phyloP scores from a whole-genome alignment of 352 stramenopile genomes.

The Thraustochytrium striatum region DNA sequence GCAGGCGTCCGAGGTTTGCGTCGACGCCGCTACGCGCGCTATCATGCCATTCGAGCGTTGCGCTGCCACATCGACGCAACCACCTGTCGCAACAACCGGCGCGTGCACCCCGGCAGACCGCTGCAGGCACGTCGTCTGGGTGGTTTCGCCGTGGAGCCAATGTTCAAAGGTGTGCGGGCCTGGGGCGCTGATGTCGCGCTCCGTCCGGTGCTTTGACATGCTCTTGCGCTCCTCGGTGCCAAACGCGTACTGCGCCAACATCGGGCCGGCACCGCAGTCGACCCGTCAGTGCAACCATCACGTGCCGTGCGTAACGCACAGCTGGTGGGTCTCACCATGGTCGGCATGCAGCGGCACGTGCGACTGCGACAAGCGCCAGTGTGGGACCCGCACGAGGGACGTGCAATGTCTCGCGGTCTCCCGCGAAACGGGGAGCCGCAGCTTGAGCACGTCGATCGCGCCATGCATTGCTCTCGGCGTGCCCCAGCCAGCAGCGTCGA shows the following conservation, averaged over 20 bases:
- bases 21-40: no score
- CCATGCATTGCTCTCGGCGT: no score
- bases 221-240: neutral
- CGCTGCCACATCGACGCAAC: no score
- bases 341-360: neutral
- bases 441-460: no score
- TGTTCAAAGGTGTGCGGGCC: neutral
- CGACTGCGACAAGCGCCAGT: no score
- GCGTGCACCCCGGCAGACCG: neutral
- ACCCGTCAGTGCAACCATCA: slow-evolving; percentile 5
- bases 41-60: no score
- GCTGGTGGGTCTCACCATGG: neutral
- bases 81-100: no score
- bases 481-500: no score
- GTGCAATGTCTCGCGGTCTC: no score
- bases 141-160: neutral
- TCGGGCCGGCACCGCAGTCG: neutral
- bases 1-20: no score
- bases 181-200: neutral
- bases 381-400: no score
- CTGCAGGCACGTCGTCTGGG: slow-evolving; percentile 2
- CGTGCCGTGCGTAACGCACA: neutral
- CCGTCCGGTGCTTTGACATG: slow-evolving; percentile 2
- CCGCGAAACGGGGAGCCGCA: no score
- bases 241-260: neutral